Conservation (phyloP, 1,284 basidiomycete species). For the Pterula multifida region DNA sequence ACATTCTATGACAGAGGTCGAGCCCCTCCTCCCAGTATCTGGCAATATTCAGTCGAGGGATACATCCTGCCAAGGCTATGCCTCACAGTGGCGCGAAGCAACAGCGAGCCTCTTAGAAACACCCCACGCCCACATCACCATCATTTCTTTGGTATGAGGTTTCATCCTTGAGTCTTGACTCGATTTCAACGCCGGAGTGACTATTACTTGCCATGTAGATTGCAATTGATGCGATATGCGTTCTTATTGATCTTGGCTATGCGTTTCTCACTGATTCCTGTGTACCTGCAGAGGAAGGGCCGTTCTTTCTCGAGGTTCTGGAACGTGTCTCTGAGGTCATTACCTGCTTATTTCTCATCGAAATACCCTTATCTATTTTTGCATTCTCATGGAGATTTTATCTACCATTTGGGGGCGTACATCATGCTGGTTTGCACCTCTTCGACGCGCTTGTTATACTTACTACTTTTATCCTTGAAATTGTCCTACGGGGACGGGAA, state of each 20-base stretch:
- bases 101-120: constrained; percentile 40
- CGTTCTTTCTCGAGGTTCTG: constrained; percentile 51
- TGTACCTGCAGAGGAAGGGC: constrained; percentile 29
- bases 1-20: too few relatives aligned
- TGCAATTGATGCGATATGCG: constrained; percentile 49
- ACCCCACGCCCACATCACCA: constrained; percentile 36
- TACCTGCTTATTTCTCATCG: constrained; percentile 58
- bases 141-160: constrained; percentile 46
- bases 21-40: too few relatives aligned
- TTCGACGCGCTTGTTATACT: constrained; percentile 65
- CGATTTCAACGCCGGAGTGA: background rate
- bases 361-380: constrained; percentile 62
- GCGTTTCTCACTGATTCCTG: constrained; percentile 48
- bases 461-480: constrained; percentile 61
- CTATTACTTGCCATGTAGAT: constrained; percentile 30
- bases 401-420: constrained; percentile 38
- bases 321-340: constrained; percentile 53
- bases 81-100: background rate
- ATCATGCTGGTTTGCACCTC: constrained; percentile 49
- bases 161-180: background rate
- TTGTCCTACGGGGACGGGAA: constrained; percentile 51
- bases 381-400: constrained; percentile 47
- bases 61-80: background rate
- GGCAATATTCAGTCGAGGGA: too few relatives aligned
- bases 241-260: constrained; percentile 58